Conservation (phyloP, 2,329 filamentous ascomycete genomes). For the Penicillium sp. region DNA sequence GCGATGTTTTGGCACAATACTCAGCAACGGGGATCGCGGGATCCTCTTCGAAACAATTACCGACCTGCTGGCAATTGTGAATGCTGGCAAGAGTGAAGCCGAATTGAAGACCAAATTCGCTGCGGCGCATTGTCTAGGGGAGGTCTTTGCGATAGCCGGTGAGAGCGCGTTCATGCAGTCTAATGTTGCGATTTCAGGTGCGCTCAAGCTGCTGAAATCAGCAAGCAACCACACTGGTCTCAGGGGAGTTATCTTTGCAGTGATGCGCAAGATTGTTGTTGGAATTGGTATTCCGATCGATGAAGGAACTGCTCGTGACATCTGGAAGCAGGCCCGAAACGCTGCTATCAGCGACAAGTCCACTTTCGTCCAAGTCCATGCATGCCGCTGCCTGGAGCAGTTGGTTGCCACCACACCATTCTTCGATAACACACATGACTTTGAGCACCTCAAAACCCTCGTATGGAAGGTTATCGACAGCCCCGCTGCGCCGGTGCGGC, state of each 20-base stretch:
- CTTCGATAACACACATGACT: conserved; percentile 85
- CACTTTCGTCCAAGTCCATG: conserved; percentile 71
- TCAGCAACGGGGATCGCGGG: conserved; percentile 83
- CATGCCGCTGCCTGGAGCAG: conserved; percentile 74
- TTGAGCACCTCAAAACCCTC: conserved; percentile 78
- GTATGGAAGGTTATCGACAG: conserved; percentile 88
- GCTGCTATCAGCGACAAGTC: conserved; percentile 78
- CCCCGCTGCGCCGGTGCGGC: conserved; percentile 68
- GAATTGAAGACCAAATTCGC: conserved; percentile 81
- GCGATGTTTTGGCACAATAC: conserved; percentile 76
- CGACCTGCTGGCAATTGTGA: conserved; percentile 72
- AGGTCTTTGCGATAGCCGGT: conserved; percentile 86
- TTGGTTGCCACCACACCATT: conserved; percentile 71
- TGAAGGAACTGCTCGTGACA: conserved; percentile 78
- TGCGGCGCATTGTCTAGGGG: conserved; percentile 79
- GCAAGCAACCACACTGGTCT: conserved; percentile 78
- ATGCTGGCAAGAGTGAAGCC: conserved; percentile 71
- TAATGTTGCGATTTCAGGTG: conserved; percentile 66
- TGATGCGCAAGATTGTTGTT: conserved; percentile 70
- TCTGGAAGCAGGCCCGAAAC: conserved; percentile 87
- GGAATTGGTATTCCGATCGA: conserved; percentile 78
- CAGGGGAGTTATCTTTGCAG: conserved; percentile 71
- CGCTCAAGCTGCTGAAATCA: conserved; percentile 77
- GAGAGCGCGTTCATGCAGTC: conserved; percentile 88
- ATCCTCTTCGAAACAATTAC: conserved; percentile 93